Conservation (phyloP, 2,329 filamentous ascomycete genomes). For the Elsinoe australis region DNA sequence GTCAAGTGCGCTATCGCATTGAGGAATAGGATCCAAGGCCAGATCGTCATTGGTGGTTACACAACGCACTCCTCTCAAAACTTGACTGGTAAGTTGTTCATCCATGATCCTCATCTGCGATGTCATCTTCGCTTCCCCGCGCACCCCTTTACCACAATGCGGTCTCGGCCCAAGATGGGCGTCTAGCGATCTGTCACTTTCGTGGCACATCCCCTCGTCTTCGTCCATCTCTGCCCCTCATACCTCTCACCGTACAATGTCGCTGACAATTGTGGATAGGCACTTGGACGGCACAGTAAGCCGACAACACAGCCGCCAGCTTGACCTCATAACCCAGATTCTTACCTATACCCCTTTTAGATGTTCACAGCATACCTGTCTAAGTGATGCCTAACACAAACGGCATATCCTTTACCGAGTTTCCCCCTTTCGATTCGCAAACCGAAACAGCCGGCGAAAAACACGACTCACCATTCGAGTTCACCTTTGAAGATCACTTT, state of each 20-base stretch:
- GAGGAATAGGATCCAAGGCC: constrained; percentile 13
- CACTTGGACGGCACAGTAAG: constrained; percentile 27
- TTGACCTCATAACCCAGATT: constrained; percentile 28
- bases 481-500: constrained; percentile 27
- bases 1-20: constrained; percentile 13
- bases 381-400: constrained; percentile 18
- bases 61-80: constrained; percentile 7
- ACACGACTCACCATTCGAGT: constrained; percentile 31
- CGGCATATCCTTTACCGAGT: constrained; percentile 27
- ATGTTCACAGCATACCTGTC: constrained; percentile 16
- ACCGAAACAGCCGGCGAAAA: constrained; percentile 23
- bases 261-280: constrained; percentile 14
- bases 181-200: not conserved
- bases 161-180: not conserved
- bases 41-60: constrained; percentile 16
- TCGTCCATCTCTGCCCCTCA: not conserved
- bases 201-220: too few relatives aligned
- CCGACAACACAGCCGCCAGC: constrained; percentile 36
- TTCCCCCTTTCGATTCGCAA: constrained; percentile 30
- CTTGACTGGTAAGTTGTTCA: constrained; percentile 12
- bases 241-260: not conserved
- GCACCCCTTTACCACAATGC: too few relatives aligned
- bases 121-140: not conserved
- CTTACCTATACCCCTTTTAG: constrained; percentile 17
- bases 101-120: not conserved